Percentiles rank a stretch among this genome's conserved stretches.
Evolutionary conservation across 2,329 filamentous ascomycete species (phyloP).

Genomic region (Phaeomoniella chlamydospora): DNA sequence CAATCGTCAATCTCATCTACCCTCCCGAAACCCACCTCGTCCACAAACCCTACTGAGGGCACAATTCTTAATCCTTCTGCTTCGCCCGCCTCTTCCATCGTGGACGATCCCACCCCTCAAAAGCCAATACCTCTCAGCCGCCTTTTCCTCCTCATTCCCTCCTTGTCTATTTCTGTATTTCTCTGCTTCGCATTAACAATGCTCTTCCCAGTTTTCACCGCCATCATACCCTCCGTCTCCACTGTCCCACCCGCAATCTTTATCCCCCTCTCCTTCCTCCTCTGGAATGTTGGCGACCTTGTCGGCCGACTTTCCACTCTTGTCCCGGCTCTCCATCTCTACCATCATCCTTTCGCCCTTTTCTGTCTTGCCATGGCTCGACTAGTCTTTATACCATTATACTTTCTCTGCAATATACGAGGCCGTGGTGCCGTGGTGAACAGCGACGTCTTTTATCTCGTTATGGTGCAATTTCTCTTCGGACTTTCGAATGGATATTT

Average conservation of each 20-base stretch:
- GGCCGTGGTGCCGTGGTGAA: constrained; percentile 57
- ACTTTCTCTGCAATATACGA: constrained; percentile 76
- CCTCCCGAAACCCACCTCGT: constrained; percentile 6
- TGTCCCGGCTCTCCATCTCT: constrained; percentile 39
- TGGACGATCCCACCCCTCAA: constrained; percentile 17
- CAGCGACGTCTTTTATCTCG: constrained; percentile 79
- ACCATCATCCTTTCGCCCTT: constrained; percentile 48
- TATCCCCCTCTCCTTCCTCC: constrained; percentile 76
- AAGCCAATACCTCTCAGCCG: constrained; percentile 44
- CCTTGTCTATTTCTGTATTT: constrained; percentile 63
- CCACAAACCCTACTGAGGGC: constrained; percentile 7
- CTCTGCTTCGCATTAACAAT: constrained; percentile 75
- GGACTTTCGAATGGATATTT: constrained; percentile 80
- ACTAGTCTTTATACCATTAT: constrained; percentile 63
- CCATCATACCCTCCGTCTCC: constrained; percentile 44
- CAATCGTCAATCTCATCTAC: constrained; percentile 8
- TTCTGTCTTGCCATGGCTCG: constrained; percentile 55
- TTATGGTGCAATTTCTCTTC: constrained; percentile 70
- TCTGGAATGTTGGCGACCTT: constrained; percentile 88
- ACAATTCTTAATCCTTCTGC: constrained; percentile 3
- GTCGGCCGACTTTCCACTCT: constrained; percentile 57
- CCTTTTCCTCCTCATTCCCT: constrained; percentile 65
- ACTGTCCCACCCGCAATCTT: constrained; percentile 62
- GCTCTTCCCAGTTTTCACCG: constrained; percentile 89
- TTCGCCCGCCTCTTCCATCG: constrained; percentile 1